Evolutionary conservation across 495 filamentous ascomycete genomes (phyloP).

Genomic region (Xylaria telfairii): DNA sequence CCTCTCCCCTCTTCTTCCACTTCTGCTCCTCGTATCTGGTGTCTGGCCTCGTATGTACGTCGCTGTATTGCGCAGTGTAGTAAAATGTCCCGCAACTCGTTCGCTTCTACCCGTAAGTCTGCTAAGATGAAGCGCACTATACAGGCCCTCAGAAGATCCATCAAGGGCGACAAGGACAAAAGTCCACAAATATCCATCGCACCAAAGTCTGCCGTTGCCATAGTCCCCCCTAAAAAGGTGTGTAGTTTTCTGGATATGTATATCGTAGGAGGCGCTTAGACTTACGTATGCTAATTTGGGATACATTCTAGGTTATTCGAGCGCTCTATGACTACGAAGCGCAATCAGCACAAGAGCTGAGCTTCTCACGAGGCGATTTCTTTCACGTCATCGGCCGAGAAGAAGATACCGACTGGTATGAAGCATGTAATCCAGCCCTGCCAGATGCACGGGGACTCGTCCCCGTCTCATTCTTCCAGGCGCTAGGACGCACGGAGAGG

Average conservation of each 20-base stretch:
- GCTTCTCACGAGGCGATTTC: conserved; percentile 93
- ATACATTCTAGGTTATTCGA: conserved; percentile 79
- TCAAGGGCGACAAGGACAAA: conserved; percentile 84
- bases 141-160: conserved; percentile 81
- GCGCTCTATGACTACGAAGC: conserved; percentile 93
- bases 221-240: conserved; percentile 96
- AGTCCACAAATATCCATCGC: conserved; percentile 86
- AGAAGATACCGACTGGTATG: conserved; percentile 95
- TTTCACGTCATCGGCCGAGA: conserved; percentile 98
- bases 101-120: conserved; percentile 27
- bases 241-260: conserved; percentile 36
- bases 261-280: conserved; percentile 2
- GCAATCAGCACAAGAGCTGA: conserved; percentile 76
- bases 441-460: conserved; percentile 89
- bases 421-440: conserved; percentile 94
- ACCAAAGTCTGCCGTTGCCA: conserved; percentile 92
- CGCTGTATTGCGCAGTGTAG: conserved; percentile 23
- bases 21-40: conserved; percentile 15
- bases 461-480: conserved; percentile 90
- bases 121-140: conserved; percentile 50
- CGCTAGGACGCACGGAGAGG: conserved; percentile 86
- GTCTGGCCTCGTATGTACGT: conserved; percentile 1
- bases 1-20: conserved; percentile 31
- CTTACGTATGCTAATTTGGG: neutral
- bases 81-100: conserved; percentile 35